Evolutionary conservation across 495 filamentous ascomycete genomes (phyloP).

Genomic region (Acidomyces sp.): DNA sequence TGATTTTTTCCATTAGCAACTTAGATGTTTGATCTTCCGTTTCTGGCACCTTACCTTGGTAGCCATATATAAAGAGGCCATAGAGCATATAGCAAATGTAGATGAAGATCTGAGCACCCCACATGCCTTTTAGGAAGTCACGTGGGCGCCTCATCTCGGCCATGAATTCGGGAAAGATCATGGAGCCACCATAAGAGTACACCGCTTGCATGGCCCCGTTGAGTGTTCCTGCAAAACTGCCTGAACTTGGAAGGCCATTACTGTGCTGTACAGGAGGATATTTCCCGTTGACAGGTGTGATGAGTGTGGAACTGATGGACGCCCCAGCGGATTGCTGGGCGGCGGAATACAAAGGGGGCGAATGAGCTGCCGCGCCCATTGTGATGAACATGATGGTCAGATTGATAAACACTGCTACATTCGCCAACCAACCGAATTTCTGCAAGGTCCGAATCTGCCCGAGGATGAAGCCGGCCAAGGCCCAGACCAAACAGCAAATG

Average conservation of each 20-base stretch:
- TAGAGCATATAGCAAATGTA: constrained; percentile 15
- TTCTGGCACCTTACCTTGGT: too few relatives aligned
- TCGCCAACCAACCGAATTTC: constrained; percentile 45
- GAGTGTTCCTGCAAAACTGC: constrained; percentile 32
- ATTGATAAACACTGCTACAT: constrained; percentile 26
- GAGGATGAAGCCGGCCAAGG: constrained; percentile 33
- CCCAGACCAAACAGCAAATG: constrained; percentile 38
- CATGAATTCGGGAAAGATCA: constrained; percentile 20
- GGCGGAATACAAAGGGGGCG: constrained; percentile 33
- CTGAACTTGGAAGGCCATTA: constrained; percentile 21
- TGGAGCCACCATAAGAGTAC: constrained; percentile 39
- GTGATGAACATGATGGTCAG: constrained; percentile 39
- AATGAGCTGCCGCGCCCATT: constrained; percentile 43
- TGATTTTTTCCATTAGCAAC: too few relatives aligned
- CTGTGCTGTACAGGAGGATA: constrained; percentile 28
- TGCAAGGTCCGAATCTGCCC: constrained; percentile 42
- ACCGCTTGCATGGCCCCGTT: constrained; percentile 49
- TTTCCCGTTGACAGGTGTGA: constrained; percentile 17
- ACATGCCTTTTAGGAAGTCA: constrained; percentile 19
- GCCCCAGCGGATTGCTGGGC: constrained; percentile 32
- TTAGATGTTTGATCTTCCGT: too few relatives aligned
- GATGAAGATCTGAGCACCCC: constrained; percentile 20
- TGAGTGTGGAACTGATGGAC: constrained; percentile 16
- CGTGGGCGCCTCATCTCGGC: constrained; percentile 19
- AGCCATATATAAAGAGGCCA: constrained; percentile 15